Evolutionary conservation across 2,329 filamentous ascomycete species (phyloP).

Genomic region (Myriosclerotinia scirpicola): DNA sequence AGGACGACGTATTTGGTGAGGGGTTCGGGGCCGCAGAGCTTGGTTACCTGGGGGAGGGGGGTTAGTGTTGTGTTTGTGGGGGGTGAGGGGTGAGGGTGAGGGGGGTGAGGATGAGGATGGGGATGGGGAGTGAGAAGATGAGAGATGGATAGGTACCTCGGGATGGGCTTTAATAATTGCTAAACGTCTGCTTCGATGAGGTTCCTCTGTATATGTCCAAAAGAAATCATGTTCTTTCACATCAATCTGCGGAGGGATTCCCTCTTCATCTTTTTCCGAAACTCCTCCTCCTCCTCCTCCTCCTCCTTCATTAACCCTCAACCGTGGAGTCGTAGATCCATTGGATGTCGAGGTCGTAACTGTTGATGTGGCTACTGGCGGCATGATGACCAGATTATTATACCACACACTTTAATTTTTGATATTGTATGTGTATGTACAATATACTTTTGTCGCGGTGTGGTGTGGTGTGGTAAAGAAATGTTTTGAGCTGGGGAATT

Average conservation of each 20-base stretch:
- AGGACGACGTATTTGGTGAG: slow-evolving; percentile 92
- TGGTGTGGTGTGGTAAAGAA: background rate
- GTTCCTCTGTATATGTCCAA: slow-evolving; percentile 99
- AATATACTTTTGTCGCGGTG: background rate
- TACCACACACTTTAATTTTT: background rate
- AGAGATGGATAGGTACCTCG: slow-evolving; percentile 60
- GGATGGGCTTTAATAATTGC: slow-evolving; percentile 98
- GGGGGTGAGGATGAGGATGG: no score
- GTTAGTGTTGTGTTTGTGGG: slow-evolving; percentile 1
- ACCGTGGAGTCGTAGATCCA: slow-evolving; percentile 10
- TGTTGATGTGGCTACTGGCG: slow-evolving; percentile 19
- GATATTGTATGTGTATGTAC: background rate
- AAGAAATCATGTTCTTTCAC: slow-evolving; percentile 62
- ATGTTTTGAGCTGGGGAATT: background rate
- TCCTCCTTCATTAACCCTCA: slow-evolving; percentile 14
- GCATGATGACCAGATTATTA: slow-evolving; percentile 14
- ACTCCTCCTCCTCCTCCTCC: background rate
- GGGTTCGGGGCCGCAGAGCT: slow-evolving; percentile 94
- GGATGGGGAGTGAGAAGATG: background rate
- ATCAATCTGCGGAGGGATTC: slow-evolving; percentile 28
- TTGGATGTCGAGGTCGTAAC: slow-evolving; percentile 16
- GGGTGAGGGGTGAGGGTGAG: no score
- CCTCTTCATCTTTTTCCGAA: slow-evolving; percentile 7
- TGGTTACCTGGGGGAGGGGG: slow-evolving; percentile 70
- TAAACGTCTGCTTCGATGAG: slow-evolving; percentile 83